A percentile compares a stretch with the other conserved stretches of the same genome.
These are phyloP conservation scores for Dalbergia cochinchinensis DNA, from an alignment of 306 rosid species.

Conservation along the genomic window DNA sequence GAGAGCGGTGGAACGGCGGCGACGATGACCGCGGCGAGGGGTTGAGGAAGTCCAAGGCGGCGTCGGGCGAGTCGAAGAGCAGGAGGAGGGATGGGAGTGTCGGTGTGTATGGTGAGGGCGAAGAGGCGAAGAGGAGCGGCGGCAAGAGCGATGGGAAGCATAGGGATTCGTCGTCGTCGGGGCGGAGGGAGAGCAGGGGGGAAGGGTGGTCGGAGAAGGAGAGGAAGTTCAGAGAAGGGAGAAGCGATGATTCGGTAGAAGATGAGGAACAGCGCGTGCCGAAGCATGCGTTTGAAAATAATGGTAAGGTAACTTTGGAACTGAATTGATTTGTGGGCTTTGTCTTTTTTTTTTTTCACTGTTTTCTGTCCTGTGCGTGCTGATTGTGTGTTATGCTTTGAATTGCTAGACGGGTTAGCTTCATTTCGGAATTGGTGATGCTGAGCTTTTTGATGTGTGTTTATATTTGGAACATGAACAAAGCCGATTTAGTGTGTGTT, in stretches of 20 bases:
- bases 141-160: constrained; percentile 84
- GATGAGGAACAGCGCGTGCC: constrained; percentile 67
- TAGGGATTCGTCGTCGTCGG: constrained; percentile 59
- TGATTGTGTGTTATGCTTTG: background rate
- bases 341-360: background rate
- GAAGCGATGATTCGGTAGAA: constrained; percentile 68
- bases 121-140: constrained; percentile 78
- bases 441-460: constrained; percentile 13
- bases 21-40: constrained; percentile 73
- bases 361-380: background rate
- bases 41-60: constrained; percentile 68
- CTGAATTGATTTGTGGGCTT: constrained; percentile 45
- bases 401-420: constrained; percentile 8
- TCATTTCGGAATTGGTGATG: background rate
- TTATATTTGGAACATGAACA: background rate
- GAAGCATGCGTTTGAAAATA: constrained; percentile 72
- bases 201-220: constrained; percentile 73
- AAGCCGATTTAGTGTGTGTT: background rate
- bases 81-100: constrained; percentile 76
- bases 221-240: constrained; percentile 74
- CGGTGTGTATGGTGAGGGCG: constrained; percentile 73
- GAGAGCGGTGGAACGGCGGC: constrained; percentile 96
- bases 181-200: constrained; percentile 77
- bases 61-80: constrained; percentile 74
- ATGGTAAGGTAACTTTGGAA: constrained; percentile 74